Evolutionary conservation across 2,329 filamentous ascomycete genomes (phyloP).

Genomic region (Geosmithia flava): DNA sequence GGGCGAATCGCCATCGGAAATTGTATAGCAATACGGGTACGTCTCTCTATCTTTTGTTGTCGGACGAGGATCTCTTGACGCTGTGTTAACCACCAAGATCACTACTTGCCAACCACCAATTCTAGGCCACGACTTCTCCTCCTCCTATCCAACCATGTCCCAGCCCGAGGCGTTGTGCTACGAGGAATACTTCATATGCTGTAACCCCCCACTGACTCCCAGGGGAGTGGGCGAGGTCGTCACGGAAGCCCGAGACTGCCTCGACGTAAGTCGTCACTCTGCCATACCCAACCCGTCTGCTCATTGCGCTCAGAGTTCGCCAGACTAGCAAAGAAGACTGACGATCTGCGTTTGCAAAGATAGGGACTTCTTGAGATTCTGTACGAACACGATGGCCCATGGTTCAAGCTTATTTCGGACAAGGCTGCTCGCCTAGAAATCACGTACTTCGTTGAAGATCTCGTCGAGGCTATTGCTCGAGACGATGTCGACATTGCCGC

Average conservation of each 20-base stretch:
- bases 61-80: not conserved
- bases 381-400: conserved; percentile 20
- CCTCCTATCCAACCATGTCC: not conserved
- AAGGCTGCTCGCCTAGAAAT: conserved; percentile 5
- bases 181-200: conserved; percentile 19
- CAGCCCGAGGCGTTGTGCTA: not conserved
- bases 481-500: conserved; percentile 4
- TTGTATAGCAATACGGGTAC: too few species aligned
- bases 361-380: conserved; percentile 15
- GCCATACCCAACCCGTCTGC: not conserved
- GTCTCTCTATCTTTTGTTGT: not conserved
- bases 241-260: conserved; percentile 1
- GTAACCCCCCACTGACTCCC: conserved; percentile 19
- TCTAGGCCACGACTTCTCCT: not conserved
- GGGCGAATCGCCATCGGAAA: too few species aligned
- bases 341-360: not conserved
- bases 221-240: conserved; percentile 15
- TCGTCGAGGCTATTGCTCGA: conserved; percentile 9
- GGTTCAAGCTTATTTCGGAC: conserved; percentile 18
- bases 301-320: not conserved
- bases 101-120: too few species aligned
- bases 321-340: not conserved
- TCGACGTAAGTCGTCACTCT: conserved; percentile 7
- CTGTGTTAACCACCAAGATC: not conserved
- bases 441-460: conserved; percentile 6